A percentile compares a stretch with the other conserved stretches of the same genome.
Conservation (phyloP, 1,284 basidiomycete species). For the Malassezia slooffiae region DNA sequence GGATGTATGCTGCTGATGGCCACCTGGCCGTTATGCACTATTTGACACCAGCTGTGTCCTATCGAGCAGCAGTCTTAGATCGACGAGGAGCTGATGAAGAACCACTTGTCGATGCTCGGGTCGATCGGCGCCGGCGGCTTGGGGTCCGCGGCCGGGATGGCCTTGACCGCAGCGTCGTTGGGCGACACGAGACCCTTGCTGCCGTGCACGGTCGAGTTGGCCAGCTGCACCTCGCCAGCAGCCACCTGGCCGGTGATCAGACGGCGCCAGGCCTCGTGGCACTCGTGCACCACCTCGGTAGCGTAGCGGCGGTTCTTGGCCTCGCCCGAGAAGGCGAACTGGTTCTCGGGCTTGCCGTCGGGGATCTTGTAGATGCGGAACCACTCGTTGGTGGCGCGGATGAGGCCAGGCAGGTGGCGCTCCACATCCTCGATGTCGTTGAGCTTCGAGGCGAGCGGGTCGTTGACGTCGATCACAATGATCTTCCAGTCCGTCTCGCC, state of each 20-base stretch:
- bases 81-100: conserved; percentile 27
- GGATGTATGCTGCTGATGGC: no score
- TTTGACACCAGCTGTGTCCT: no score
- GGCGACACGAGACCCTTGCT: conserved; percentile 59
- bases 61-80: conserved; percentile 7
- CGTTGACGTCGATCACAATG: conserved; percentile 80
- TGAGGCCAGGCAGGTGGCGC: conserved; percentile 85
- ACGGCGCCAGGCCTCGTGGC: conserved; percentile 96
- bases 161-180: conserved; percentile 58
- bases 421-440: conserved; percentile 99
- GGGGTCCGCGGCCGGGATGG: conserved; percentile 63
- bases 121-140: conserved; percentile 45
- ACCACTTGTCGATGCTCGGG: conserved; percentile 47
- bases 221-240: conserved; percentile 45
- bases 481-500: conserved; percentile 45
- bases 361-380: conserved; percentile 84
- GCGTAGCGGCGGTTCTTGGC: conserved; percentile 97
- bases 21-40: no score
- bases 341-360: conserved; percentile 97
- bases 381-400: conserved; percentile 69
- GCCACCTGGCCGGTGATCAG: conserved; percentile 65
- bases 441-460: conserved; percentile 88
- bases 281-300: conserved; percentile 95
- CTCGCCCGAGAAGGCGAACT: conserved; percentile 98
- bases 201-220: conserved; percentile 58